Base-by-base conservation (phyloP, 495 filamentous ascomycete genomes). In the Aspergillus panamensis region DNA sequence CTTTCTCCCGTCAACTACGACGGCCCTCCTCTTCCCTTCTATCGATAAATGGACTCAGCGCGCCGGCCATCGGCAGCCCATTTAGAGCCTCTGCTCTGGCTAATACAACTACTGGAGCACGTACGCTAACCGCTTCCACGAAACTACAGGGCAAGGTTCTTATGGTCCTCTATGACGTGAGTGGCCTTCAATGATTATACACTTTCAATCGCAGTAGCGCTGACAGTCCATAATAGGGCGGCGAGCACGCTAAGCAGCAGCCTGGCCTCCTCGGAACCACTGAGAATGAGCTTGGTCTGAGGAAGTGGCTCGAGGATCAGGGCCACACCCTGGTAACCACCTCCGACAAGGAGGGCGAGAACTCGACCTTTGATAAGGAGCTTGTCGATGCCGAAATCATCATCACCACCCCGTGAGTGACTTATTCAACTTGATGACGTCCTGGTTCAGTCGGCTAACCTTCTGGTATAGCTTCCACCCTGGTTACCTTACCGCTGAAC, bases 321-420 rank as follows among this genome's bases (percentile, higher is more conserved):
- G 94, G 94, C 68, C 94, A 98, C 83, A 93, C 89, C 30, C 83
- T 98, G 51, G 87, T 98, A 57, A 98, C 93, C 63, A 98, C 94
- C 55, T 96, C 92, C 57, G 91, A 96, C 79, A 98, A 98, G 82
- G 94, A 96, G 62, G 90, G 93, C 57, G 87, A 89, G 77, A 84
- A 90, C 83, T 97, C 93, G 51, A 88, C 78, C 59, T 97, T 98
- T 70, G 94, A 98, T 76, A 81, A 90, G 77, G 90, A 98, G 76
- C 82, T 98, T 21, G 92, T 93, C 48, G 94, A 98, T 70, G 91
- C 94, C 57, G 94, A 98, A 73, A 83, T 98, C 72, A 97, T 98
- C 82, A 97, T 98, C 78, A 98, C 94, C 63, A 98, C 94, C 50
- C 94, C 93, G 91, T 96, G 79, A 66, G 90, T 81, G 25, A 25